A percentile compares a stretch with the other conserved stretches of the same genome.
These are phyloP conservation scores for Narthecium ossifragum DNA, from an alignment of 106 monocot genomes.

Conservation along the genomic window DNA sequence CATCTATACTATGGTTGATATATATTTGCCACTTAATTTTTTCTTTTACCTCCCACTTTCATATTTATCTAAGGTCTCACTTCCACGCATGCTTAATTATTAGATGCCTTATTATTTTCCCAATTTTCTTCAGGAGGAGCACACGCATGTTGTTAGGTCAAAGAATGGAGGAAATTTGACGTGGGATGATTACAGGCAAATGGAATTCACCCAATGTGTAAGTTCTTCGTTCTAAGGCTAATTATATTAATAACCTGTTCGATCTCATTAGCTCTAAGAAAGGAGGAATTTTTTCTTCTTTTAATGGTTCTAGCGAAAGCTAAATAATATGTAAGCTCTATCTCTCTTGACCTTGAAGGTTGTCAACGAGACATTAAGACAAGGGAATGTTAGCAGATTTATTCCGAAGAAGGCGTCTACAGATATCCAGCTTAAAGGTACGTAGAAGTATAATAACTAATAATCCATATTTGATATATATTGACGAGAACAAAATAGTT, in stretches of 20 bases:
- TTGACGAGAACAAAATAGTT: too few relatives aligned
- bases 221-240: background rate
- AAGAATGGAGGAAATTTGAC: background rate
- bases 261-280: background rate
- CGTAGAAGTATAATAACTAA: too few relatives aligned
- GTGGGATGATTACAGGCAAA: background rate
- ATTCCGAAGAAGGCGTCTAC: background rate
- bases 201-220: background rate
- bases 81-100: background rate
- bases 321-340: too few relatives aligned
- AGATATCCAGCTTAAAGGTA: constrained; percentile 3
- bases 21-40: too few relatives aligned
- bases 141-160: background rate
- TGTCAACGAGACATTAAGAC: background rate
- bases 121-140: background rate
- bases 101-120: background rate
- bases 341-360: background rate
- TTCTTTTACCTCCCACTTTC: background rate
- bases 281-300: background rate
- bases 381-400: background rate
- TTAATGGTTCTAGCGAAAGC: too few relatives aligned
- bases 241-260: too few relatives aligned
- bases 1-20: too few relatives aligned
- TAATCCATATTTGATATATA: background rate
- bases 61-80: background rate